Percentiles rank a stretch among this genome's conserved stretches.
Evolutionary conservation across 495 filamentous ascomycete genomes (phyloP).

Genomic region (Aspergillus funiculosus): DNA sequence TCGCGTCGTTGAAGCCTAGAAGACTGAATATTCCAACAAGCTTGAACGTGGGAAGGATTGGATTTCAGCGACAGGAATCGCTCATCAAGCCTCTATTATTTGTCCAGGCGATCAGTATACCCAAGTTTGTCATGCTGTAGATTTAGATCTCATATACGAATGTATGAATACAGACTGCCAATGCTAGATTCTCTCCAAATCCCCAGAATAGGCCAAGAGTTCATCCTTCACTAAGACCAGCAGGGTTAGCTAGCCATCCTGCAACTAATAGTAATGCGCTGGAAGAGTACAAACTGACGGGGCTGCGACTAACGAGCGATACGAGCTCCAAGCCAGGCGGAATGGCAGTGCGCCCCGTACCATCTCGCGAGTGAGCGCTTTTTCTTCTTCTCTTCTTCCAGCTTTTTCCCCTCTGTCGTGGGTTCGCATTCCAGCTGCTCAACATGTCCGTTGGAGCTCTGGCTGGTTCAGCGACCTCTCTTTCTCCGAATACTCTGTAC

Average conservation of each 20-base stretch:
- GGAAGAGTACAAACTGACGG: too few relatives aligned
- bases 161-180: too few relatives aligned
- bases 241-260: not conserved
- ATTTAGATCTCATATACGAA: too few relatives aligned
- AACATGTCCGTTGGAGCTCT: not conserved
- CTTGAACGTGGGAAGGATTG: too few relatives aligned
- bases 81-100: too few relatives aligned
- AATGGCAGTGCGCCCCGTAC: constrained; percentile 3
- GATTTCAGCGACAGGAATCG: too few relatives aligned
- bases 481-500: too few relatives aligned
- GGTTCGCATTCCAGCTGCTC: not conserved
- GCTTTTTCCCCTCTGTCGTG: not conserved
- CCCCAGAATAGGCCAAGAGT: not conserved
- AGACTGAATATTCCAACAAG: too few relatives aligned
- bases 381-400: not conserved
- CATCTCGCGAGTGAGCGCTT: not conserved
- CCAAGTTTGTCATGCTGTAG: too few relatives aligned
- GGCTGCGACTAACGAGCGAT: not conserved
- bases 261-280: too few relatives aligned
- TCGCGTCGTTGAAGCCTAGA: too few relatives aligned
- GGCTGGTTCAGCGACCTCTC: not conserved
- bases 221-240: not conserved
- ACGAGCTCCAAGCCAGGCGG: constrained; percentile 1
- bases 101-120: too few relatives aligned
- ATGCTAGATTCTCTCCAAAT: not conserved